Base-by-base conservation (phyloP, 768 basidiomycete species). In the Gymnopilus junonius region DNA sequence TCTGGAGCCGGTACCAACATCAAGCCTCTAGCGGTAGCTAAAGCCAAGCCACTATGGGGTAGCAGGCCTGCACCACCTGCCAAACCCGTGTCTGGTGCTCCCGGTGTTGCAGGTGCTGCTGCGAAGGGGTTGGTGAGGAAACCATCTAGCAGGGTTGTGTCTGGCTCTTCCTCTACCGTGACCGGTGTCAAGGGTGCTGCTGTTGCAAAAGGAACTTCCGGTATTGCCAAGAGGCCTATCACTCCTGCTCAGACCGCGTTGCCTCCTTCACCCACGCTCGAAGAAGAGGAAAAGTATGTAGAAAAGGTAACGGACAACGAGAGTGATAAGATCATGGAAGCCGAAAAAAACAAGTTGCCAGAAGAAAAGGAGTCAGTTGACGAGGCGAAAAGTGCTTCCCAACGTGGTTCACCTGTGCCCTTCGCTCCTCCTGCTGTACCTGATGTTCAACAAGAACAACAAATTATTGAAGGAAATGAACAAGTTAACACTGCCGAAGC, bases 201-300 rank as follows among this genome's bases (percentile, higher is more conserved):
- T n/a, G 4, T 5, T 6, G 17, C 20, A 29, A 65, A 50, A 34
- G n/a, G 31, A 17, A 12, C 25, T n/a, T 20, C 58, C 20, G 42
- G 12, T 5, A 12, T 20, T 17, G 61, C 58, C 8, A 48, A 50
- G 50, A 69, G 71, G 39, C 66, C 74, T 14, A 51, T 69, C n/a
- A 73, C 74, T n/a, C 75, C 79, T 31, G 65, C 71, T 1, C 66
- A 71, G 58, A 66, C 80, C 43, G 74, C 78, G 14, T 71, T 80
- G 48, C 79, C 79, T 29, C 71, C 75, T 12, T 80, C 80, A 21
- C 77, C 80, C 20, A 59, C 67, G 35, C 71, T 63, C 23, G 51
- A 58, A 4, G 51, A 66, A 20, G 58, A 37, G 17, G 42, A 60
- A 17, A 20, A 21, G 23, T 31, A 54, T 3, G 6, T 46, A 8